Evolutionary conservation across 352 stramenopile species (phyloP).

Genomic region (Pythium rhizo-oryzae): DNA sequence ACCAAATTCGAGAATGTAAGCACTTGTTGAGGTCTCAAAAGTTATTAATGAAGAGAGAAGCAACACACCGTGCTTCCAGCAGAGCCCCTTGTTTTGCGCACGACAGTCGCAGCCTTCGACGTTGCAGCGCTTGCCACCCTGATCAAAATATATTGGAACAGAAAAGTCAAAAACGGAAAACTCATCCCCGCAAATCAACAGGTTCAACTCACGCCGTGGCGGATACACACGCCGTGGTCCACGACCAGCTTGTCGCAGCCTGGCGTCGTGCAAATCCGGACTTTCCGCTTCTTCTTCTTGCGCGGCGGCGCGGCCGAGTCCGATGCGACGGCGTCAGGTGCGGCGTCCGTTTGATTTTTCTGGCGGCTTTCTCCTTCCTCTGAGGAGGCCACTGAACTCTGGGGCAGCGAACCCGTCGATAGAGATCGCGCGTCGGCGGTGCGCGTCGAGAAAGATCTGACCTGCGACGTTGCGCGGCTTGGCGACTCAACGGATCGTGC

Average conservation of each 20-base stretch:
- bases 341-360: neutral
- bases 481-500: too few species aligned
- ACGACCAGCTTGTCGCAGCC: conserved; percentile 64
- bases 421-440: too few species aligned
- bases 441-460: too few species aligned
- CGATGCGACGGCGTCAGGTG: neutral
- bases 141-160: conserved; percentile 1
- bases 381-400: too few species aligned
- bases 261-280: conserved; percentile 45
- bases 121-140: conserved; percentile 54
- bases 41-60: neutral
- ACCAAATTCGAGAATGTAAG: neutral
- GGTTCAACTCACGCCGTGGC: conserved; percentile 21
- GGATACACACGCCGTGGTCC: conserved; percentile 43
- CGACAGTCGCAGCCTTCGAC: conserved; percentile 55
- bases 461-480: too few species aligned
- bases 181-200: neutral
- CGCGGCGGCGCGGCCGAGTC: neutral
- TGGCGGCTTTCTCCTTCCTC: neutral
- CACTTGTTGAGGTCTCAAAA: neutral
- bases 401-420: too few species aligned
- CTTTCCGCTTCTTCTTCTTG: conserved; percentile 45
- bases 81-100: conserved; percentile 56
- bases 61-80: conserved; percentile 45
- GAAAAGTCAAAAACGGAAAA: conserved; percentile 4